phyloP scores from a whole-genome alignment of 805 yeast genomes.

The Clavispora vitiphila region DNA sequence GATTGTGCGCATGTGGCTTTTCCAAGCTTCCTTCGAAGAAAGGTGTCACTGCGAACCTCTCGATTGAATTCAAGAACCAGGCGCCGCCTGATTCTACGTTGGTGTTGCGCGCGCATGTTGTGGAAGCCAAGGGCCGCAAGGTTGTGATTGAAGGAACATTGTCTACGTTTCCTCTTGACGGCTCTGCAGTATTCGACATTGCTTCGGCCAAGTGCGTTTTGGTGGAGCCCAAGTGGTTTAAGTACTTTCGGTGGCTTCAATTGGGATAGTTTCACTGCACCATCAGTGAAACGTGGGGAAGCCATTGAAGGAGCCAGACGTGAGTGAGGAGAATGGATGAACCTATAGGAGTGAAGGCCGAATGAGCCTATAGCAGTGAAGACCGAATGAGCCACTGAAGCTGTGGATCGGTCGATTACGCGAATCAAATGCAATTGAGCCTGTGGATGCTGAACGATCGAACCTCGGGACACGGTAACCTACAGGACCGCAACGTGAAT shows the following conservation, averaged over 20 bases:
- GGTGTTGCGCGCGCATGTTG: constrained; percentile 62
- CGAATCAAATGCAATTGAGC: no score
- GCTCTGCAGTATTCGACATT: constrained; percentile 30
- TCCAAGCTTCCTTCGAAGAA: constrained; percentile 69
- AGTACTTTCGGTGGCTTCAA: constrained; percentile 48
- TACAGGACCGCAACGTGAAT: no score
- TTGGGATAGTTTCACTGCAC: background rate
- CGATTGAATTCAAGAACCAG: constrained; percentile 60
- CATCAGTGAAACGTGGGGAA: no score
- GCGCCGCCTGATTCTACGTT: constrained; percentile 61
- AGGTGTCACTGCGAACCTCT: constrained; percentile 84
- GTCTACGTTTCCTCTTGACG: constrained; percentile 42
- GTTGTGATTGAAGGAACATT: constrained; percentile 69
- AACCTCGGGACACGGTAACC: no score
- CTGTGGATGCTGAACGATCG: no score
- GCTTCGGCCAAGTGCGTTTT: constrained; percentile 67
- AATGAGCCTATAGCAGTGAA: no score
- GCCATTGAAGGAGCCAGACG: no score
- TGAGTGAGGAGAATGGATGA: no score
- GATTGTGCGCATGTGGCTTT: constrained; percentile 81
- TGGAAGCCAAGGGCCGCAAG: constrained; percentile 69
- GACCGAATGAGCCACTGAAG: no score
- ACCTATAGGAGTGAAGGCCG: no score
- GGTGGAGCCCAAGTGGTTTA: constrained; percentile 89
- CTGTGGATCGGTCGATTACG: no score